Evolutionary conservation across 169 alveolate genomes (phyloP), one percentile per base, ranked within the genome.

Genomic region (Plasmodium coatneyi): DNA sequence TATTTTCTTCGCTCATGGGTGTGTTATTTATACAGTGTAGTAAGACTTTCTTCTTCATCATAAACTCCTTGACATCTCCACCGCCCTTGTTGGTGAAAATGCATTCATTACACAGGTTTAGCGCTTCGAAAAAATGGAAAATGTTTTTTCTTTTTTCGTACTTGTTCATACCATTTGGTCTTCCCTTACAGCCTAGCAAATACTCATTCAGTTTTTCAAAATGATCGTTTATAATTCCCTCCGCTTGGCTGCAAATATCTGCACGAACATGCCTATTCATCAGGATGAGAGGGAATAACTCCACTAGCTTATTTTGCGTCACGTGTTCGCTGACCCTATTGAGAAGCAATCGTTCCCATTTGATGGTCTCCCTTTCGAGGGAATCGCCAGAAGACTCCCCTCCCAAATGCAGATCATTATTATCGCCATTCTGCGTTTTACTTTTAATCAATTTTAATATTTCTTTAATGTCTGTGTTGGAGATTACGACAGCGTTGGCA

Each of bases 41-140:
- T 91, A 91, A 9, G 25, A 78, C 5, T 46, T 71, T 82, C 39
- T 91, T 91, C 49, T 91, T 91, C 22, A 30, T 66, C 60, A 76
- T n/a, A 91, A 91, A 91, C 32, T 80, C 49, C 5, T 49, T n/a
- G 28, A 81, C 28, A 70, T 82, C 54, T 14, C 66, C 78, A 10
- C 80, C 34, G n/a, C 66, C 78, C n/a, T 49, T 91, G 34, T 49
- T 91, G 19, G 54, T 43, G 54, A 91, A 91, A 72, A 80, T 81
- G 46, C 70, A 43, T 49, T 91, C 95, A 43, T 91, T 91, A 39
- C 95, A 91, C 25, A 91, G 25, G 54, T 91, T 91, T 80, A 91
- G 56, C 16, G 92, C n/a, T 25, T 79, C 78, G 10, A 89, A n/a
- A 36, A 89, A 79, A 39, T 34, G 39, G n/a, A 43, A 34, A n/a